Percentiles rank a stretch among this genome's conserved stretches.
These are phyloP conservation scores for Tetradesmus lagerheimii DNA, from an alignment of 139 green algal genomes.

Conservation along the genomic window DNA sequence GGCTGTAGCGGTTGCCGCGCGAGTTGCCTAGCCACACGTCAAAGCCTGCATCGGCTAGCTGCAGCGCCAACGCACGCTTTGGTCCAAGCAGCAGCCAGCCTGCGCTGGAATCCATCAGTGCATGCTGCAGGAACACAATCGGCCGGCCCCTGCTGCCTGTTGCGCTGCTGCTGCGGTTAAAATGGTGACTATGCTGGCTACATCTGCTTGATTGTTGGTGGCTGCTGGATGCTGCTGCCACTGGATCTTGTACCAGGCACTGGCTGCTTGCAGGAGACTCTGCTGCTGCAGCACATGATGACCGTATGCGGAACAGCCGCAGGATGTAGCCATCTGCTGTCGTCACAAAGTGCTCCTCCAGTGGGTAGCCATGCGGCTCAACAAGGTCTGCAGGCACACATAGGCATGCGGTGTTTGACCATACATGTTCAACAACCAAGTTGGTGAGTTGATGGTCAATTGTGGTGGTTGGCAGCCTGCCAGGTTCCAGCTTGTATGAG, in stretches of 20 bases:
- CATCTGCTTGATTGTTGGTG: neutral
- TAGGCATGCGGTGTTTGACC: neutral
- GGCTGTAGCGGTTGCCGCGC: slow-evolving; percentile 72
- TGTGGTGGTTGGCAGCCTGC: neutral
- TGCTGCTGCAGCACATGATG: neutral
- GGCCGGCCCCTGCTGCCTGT: slow-evolving; percentile 21
- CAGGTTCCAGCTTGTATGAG: neutral
- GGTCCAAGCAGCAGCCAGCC: slow-evolving; percentile 78
- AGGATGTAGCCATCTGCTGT: slow-evolving; percentile 63
- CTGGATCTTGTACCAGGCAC: neutral
- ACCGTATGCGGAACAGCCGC: slow-evolving; percentile 57
- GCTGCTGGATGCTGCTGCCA: neutral
- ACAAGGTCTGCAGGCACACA: slow-evolving; percentile 56
- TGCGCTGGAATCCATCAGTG: slow-evolving; percentile 73
- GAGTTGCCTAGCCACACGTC: slow-evolving; percentile 79
- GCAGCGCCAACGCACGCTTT: slow-evolving; percentile 74
- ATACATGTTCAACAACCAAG: neutral
- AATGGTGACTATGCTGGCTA: neutral
- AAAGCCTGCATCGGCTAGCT: slow-evolving; percentile 79
- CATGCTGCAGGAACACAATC: slow-evolving; percentile 75
- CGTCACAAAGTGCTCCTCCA: slow-evolving; percentile 63
- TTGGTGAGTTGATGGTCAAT: neutral
- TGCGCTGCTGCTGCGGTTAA: slow-evolving; percentile 11
- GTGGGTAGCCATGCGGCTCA: slow-evolving; percentile 54
- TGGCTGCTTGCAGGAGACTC: neutral